Conservation (phyloP, 2,329 filamentous ascomycete genomes). For the Phyllosticta citribraziliensis region DNA sequence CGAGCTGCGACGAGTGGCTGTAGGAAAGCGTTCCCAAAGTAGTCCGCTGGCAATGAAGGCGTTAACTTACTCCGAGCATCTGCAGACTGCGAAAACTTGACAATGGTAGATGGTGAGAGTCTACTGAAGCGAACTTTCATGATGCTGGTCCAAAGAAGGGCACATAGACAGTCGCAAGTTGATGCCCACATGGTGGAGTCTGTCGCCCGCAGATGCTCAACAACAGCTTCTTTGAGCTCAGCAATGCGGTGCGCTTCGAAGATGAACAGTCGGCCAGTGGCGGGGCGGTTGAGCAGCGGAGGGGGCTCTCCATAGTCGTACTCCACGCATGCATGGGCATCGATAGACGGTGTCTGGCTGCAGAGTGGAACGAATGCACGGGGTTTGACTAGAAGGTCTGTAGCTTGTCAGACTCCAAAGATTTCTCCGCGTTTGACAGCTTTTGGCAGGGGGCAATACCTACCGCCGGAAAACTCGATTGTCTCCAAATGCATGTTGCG, state of each 20-base stretch:
- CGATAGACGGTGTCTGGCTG: neutral
- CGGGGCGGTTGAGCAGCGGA: neutral
- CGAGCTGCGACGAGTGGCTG: neutral
- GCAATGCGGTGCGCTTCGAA: neutral
- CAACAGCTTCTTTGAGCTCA: neutral
- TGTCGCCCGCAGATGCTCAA: neutral
- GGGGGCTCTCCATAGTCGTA: neutral
- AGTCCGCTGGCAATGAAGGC: neutral
- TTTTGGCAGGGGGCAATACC: neutral
- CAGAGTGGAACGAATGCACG: neutral
- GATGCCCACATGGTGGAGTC: neutral
- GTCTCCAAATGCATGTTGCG: neutral
- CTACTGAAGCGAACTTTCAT: neutral
- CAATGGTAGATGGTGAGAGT: neutral
- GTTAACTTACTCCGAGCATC: neutral
- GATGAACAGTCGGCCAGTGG: neutral
- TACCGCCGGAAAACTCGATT: neutral
- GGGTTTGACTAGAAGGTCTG: neutral
- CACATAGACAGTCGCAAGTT: neutral
- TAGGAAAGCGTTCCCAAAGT: neutral
- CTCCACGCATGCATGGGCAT: neutral
- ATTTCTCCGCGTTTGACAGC: neutral
- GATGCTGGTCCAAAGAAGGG: neutral
- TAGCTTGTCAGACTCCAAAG: neutral
- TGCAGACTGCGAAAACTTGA: neutral